Base-by-base conservation (phyloP, 305 asterid genomes). In the Rubia tinctorum region DNA sequence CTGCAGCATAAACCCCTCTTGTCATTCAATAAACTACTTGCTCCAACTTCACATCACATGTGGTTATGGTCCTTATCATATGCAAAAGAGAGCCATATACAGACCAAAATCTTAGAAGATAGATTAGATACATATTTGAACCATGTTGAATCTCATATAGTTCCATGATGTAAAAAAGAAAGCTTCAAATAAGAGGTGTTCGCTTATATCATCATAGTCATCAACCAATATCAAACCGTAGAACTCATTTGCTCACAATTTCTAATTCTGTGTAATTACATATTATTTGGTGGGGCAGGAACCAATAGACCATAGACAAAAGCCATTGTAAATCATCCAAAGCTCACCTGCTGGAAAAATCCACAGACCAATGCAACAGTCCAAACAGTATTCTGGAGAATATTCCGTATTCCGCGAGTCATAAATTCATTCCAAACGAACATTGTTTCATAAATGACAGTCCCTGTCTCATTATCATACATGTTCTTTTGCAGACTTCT, bases 361-460 rank as follows among this genome's bases (percentile, higher is more conserved):
- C 99, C 99, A 81, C 89, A 92, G 78, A 86, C 97, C 84, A 95
- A 82, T 73, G 99, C 98, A 62, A 95, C 97, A 22, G 98, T 95
- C 99, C 99, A 95, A 76, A 85, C 51, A 60, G 96, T 90, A 82
- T 91, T 92, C 81, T 86, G 96, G 77, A 95, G 98, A 66, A 87
- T 82, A 81, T 80, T 89, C 59, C 96, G 87, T 79, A 91, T 81
- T 82, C 90, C 97, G 69, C 93, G 96, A 76, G 99, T 95, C 83
- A 95, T 87, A 80, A 88, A 95, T 83, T 95, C 98, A 81, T 95
- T 95, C 99, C 99, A 95, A 60, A 95, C 98, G 77, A 95, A 95
- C 99, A 95, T 92, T 71, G 96, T 89, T 69, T 92, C 99, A 60
- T 92, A 89, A 58, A 88, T 72, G 79, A 83, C 89, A 74, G 81